Percentiles rank a stretch among this genome's conserved stretches.
phyloP scores from a whole-genome alignment of 2,329 filamentous ascomycete genomes.

The Ophiostoma novo-ulmi region DNA sequence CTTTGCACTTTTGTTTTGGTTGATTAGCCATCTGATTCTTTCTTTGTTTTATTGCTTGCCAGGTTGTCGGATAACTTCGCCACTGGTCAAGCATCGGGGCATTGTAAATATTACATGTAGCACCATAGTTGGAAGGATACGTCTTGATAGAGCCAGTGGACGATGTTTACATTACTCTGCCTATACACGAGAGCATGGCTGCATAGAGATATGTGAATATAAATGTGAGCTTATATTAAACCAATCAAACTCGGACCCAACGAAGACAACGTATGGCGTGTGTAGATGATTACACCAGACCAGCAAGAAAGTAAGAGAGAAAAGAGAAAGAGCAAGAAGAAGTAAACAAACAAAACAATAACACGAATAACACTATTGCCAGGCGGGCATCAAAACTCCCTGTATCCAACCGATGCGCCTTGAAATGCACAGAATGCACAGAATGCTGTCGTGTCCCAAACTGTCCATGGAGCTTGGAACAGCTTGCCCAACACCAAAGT shows the following conservation, averaged over 20 bases:
- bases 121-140: not conserved
- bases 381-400: not conserved
- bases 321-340: not conserved
- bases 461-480: constrained; percentile 17
- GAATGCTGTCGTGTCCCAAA: constrained; percentile 15
- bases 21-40: not conserved
- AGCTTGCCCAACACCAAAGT: not conserved
- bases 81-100: not conserved
- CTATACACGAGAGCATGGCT: too few relatives aligned
- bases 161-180: not conserved
- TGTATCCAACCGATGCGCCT: constrained; percentile 14
- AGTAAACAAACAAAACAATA: too few relatives aligned
- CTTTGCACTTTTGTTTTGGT: not conserved
- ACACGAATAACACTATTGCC: not conserved
- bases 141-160: not conserved
- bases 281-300: not conserved
- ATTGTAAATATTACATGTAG: not conserved
- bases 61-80: not conserved
- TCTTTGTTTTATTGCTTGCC: not conserved
- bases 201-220: not conserved
- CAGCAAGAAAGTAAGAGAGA: not conserved
- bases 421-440: constrained; percentile 19
- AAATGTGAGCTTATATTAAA: not conserved
- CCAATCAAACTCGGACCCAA: not conserved
- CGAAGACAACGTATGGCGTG: not conserved